Evolutionary conservation across 2,329 filamentous ascomycete species (phyloP).

Genomic region (Rasamsonia emersonii): DNA sequence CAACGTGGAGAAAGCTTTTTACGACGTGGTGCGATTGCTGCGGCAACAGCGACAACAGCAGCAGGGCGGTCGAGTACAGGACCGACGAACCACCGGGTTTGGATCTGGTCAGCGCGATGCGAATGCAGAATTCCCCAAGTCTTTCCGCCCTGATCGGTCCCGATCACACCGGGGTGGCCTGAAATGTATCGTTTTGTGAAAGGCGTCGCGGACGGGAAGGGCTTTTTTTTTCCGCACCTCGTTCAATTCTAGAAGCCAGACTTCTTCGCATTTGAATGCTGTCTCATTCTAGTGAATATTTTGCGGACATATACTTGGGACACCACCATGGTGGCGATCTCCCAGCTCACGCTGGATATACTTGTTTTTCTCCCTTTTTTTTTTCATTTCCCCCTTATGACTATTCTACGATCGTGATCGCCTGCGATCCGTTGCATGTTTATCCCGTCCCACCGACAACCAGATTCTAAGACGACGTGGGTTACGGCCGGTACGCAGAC

Average conservation of each 20-base stretch:
- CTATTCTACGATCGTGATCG: conserved; percentile 1
- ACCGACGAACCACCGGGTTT: conserved; percentile 29
- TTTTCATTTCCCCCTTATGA: too few species aligned
- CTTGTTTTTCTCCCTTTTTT: not conserved
- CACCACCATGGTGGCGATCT: too few species aligned
- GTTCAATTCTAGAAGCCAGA: too few species aligned
- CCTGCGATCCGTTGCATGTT: not conserved
- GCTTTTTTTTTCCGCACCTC: too few species aligned
- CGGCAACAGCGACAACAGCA: conserved; percentile 65
- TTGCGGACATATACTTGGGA: too few species aligned
- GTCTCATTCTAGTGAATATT: too few species aligned
- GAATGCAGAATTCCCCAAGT: conserved; percentile 30
- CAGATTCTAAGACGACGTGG: too few species aligned
- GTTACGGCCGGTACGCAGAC: conserved; percentile 2
- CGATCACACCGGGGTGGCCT: conserved; percentile 27
- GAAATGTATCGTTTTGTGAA: conserved; percentile 31
- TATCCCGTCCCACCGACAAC: not conserved
- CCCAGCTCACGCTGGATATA: not conserved
- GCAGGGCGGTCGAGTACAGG: conserved; percentile 25
- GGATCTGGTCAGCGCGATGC: conserved; percentile 24
- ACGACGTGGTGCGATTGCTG: conserved; percentile 88
- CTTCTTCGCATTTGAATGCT: too few species aligned
- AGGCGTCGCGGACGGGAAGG: too few species aligned
- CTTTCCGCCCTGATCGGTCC: conserved; percentile 30
- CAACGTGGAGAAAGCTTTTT: conserved; percentile 97